Conservation (phyloP, 2,329 filamentous ascomycete genomes). For the Claviceps sorghi region DNA sequence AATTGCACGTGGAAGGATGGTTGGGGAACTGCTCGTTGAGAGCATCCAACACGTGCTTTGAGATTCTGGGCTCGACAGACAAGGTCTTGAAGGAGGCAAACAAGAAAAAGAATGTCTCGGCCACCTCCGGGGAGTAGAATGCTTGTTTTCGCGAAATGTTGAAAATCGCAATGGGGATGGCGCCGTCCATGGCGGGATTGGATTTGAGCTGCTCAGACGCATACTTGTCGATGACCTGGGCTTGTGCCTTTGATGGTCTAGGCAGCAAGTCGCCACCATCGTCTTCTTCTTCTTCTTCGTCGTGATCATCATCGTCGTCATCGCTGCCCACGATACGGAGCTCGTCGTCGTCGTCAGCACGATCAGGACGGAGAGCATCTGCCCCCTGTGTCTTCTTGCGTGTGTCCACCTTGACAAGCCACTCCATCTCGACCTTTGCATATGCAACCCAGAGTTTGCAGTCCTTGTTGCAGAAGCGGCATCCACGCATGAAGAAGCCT, state of each 20-base stretch:
- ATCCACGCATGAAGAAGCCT: slow-evolving; percentile 73
- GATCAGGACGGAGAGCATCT: slow-evolving; percentile 29
- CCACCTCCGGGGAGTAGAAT: slow-evolving; percentile 50
- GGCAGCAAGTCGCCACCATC: slow-evolving; percentile 29
- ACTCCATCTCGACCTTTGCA: slow-evolving; percentile 81
- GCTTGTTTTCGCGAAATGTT: slow-evolving; percentile 71
- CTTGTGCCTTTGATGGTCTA: slow-evolving; percentile 26
- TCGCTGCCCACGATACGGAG: slow-evolving; percentile 29
- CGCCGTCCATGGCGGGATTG: slow-evolving; percentile 79
- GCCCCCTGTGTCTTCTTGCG: slow-evolving; percentile 42
- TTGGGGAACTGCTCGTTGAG: slow-evolving; percentile 47
- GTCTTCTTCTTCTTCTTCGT: slow-evolving; percentile 29
- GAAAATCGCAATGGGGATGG: slow-evolving; percentile 84
- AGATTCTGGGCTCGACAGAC: slow-evolving; percentile 48
- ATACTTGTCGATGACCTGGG: slow-evolving; percentile 32
- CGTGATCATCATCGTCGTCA: slow-evolving; percentile 30
- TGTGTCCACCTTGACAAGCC: slow-evolving; percentile 66
- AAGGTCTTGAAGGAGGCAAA: slow-evolving; percentile 56
- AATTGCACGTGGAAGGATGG: slow-evolving; percentile 50
- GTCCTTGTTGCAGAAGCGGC: slow-evolving; percentile 72
- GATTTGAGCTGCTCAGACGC: slow-evolving; percentile 42
- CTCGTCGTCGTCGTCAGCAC: slow-evolving; percentile 34
- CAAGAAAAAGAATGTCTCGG: slow-evolving; percentile 66
- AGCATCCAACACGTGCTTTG: slow-evolving; percentile 56
- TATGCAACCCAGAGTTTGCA: slow-evolving; percentile 77